Evolutionary conservation across 1,139 yeast species (phyloP).

Genomic region (Suhomyces ambrosiae): DNA sequence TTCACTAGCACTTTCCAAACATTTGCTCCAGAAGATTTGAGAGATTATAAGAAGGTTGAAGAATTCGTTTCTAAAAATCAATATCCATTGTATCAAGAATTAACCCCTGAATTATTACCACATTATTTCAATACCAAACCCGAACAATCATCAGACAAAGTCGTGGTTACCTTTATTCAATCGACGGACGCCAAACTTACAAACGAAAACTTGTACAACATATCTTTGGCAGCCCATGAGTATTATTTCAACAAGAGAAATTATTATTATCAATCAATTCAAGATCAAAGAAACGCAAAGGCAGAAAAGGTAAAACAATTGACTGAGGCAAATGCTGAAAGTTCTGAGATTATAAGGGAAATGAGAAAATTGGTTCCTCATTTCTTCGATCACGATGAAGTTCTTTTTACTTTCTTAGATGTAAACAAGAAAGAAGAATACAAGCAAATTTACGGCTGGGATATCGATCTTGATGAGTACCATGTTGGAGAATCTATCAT

Average conservation of each 20-base stretch:
- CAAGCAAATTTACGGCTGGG: conserved; percentile 45
- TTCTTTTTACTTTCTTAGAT: conserved; percentile 56
- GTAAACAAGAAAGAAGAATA: conserved; percentile 36
- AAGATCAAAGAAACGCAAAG: conserved; percentile 45
- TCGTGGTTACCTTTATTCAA: conserved; percentile 58
- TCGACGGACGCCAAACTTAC: conserved; percentile 39
- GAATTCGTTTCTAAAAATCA: conserved; percentile 51
- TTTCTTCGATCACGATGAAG: conserved; percentile 43
- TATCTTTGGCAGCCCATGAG: conserved; percentile 56
- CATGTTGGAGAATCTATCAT: conserved; percentile 47
- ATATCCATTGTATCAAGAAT: conserved; percentile 54
- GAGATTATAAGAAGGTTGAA: conserved; percentile 50
- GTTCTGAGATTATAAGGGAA: conserved; percentile 43
- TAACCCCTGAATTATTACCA: conserved; percentile 43
- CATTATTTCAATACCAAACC: conserved; percentile 38
- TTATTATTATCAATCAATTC: conserved; percentile 43
- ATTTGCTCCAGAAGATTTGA: conserved; percentile 63
- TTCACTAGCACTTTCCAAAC: conserved; percentile 57
- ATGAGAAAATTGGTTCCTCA: conserved; percentile 54
- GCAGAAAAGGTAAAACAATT: conserved; percentile 42
- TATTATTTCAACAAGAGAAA: conserved; percentile 50
- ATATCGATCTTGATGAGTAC: conserved; percentile 34
- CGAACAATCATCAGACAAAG: conserved; percentile 34
- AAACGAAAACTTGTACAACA: conserved; percentile 41
- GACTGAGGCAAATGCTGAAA: conserved; percentile 39